phyloP scores from a whole-genome alignment of 2,329 filamentous ascomycete species.

The Aspergillus neoniger region DNA sequence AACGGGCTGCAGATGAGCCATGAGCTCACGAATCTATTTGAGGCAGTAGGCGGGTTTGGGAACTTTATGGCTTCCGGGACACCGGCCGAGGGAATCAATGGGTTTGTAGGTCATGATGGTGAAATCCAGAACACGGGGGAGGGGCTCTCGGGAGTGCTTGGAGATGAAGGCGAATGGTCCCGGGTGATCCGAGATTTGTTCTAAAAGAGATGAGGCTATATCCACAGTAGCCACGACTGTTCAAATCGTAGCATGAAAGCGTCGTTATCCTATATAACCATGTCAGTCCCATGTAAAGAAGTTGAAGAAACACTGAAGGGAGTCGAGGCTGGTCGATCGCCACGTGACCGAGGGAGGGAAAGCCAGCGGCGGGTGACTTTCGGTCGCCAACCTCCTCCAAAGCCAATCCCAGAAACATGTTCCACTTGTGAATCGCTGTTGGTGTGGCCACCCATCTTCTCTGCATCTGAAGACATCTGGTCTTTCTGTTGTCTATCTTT shows the following conservation, averaged over 20 bases:
- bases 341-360: background rate
- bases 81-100: conserved; percentile 41
- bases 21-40: conserved; percentile 64
- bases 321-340: background rate
- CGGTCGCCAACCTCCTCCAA: conserved; percentile 2
- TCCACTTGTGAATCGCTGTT: conserved; percentile 1
- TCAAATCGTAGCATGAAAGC: background rate
- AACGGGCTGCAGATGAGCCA: conserved; percentile 62
- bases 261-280: no score
- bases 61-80: conserved; percentile 39
- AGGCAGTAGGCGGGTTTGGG: conserved; percentile 60
- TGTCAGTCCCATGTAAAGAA: no score
- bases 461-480: background rate
- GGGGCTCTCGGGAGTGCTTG: conserved; percentile 49
- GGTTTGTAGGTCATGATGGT: conserved; percentile 40
- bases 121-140: conserved; percentile 48
- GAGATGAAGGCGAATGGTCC: conserved; percentile 61
- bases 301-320: no score
- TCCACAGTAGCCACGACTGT: background rate
- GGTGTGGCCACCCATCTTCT: background rate
- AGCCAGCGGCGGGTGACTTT: background rate
- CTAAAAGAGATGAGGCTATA: conserved; percentile 27
- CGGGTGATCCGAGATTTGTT: conserved; percentile 63
- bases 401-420: conserved; percentile 4
- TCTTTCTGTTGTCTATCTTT: background rate